Evolutionary conservation across 352 stramenopile species (phyloP), one percentile per base, ranked within the genome.

Genomic region (Phytophthora cactorum): DNA sequence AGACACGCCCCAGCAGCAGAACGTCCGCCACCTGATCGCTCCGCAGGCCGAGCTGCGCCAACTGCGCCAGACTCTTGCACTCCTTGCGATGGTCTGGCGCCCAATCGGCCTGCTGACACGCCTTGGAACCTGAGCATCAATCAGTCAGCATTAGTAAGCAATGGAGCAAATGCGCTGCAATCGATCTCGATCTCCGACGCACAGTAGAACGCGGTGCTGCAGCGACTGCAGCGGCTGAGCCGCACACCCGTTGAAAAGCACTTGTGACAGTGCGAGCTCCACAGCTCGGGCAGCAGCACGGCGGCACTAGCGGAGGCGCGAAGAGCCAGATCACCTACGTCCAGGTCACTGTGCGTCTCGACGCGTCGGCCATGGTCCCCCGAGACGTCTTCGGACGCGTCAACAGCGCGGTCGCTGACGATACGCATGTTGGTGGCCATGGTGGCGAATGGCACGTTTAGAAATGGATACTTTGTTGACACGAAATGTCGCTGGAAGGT

Each of bases 21-120:
- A 90, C 58, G 36, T 91, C 74, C 1, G 72, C 70, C n/a, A 85
- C 57, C 57, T 89, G 80, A 11, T 81, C 59, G 12, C 34, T 63
- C 3, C 61, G 68, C 4, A 89, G 62, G 1, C 67, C 61, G 29
- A 90, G 64, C 45, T 68, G 38, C 45, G 52, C 39, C 27, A 94
- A 69, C 46, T 87, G 72, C 39, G 54, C 62, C 41, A 94, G 66
- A 1, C 28, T 55, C 41, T 72, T 68, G 62, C 86, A 94, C 61
- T 94, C 86, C n/a, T 74, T 66, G 10, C 74, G 64, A 70, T 94
- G 86, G 54, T 92, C 72, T 0, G 63, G 60, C 31, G 75, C 70
- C 86, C 86, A 94, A 60, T 94, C 84, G 15, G 60, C 59, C 52
- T 82, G 68, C 50, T 94, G 86, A 55, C 86, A 94, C 5, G 25